phyloP scores from a whole-genome alignment of 2,329 filamentous ascomycete species.

The Botrytis porri region DNA sequence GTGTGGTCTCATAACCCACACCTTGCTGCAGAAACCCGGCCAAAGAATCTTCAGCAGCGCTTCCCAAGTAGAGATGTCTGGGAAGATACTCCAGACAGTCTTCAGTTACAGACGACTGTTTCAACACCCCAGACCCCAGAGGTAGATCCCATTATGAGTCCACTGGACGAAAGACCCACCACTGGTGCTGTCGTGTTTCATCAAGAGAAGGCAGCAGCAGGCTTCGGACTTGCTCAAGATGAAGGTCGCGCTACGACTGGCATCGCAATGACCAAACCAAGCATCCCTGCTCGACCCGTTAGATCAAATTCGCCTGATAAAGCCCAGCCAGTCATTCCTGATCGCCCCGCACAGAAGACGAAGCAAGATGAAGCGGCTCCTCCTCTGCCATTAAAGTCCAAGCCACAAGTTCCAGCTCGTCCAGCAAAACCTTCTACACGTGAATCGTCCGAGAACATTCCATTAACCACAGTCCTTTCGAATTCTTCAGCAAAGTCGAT shows the following conservation, averaged over 20 bases:
- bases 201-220: slow-evolving; percentile 33
- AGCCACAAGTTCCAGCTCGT: slow-evolving; percentile 59
- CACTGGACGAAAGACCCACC: slow-evolving; percentile 41
- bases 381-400: slow-evolving; percentile 51
- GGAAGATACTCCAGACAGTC: slow-evolving; percentile 88
- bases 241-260: slow-evolving; percentile 30
- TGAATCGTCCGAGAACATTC: slow-evolving; percentile 37
- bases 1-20: slow-evolving; percentile 50
- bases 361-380: slow-evolving; percentile 26
- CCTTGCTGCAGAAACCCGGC: slow-evolving; percentile 52
- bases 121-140: slow-evolving; percentile 51
- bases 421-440: slow-evolving; percentile 55
- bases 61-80: slow-evolving; percentile 93
- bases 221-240: slow-evolving; percentile 26
- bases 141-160: slow-evolving; percentile 39
- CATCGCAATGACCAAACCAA: slow-evolving; percentile 53
- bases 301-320: slow-evolving; percentile 39
- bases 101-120: slow-evolving; percentile 75
- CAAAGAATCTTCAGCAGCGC: slow-evolving; percentile 56
- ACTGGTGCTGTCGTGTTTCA: slow-evolving; percentile 35
- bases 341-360: slow-evolving; percentile 28
- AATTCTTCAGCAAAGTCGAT: slow-evolving; percentile 38
- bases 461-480: slow-evolving; percentile 30
- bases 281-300: slow-evolving; percentile 54
- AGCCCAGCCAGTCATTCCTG: slow-evolving; percentile 35